Percentiles rank a stretch among this genome's conserved stretches.
phyloP scores from a whole-genome alignment of 192 early-diverging fungal genomes.

The Coemansia sp. region DNA sequence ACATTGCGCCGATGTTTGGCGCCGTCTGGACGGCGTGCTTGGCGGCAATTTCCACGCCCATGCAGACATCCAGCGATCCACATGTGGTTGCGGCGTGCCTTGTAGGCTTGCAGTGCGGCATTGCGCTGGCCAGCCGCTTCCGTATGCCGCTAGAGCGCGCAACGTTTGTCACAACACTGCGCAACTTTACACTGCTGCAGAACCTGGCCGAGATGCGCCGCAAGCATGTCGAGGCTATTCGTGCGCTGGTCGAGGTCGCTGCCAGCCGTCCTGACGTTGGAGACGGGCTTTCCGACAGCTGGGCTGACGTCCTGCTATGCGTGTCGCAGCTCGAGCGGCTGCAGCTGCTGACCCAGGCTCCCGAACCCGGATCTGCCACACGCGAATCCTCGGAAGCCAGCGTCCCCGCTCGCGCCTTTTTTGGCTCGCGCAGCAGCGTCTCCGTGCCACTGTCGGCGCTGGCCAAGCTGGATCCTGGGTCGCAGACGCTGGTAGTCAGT shows the following conservation, averaged over 20 bases:
- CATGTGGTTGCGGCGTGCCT: conserved; percentile 68
- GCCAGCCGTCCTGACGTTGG: conserved; percentile 52
- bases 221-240: conserved; percentile 90
- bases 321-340: conserved; percentile 85
- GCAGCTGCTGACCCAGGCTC: conserved; percentile 56
- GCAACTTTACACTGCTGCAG: conserved; percentile 81
- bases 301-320: conserved; percentile 78
- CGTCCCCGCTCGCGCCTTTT: conserved; percentile 50
- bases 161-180: conserved; percentile 86
- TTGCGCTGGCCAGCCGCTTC: conserved; percentile 76
- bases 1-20: conserved; percentile 89
- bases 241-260: conserved; percentile 75
- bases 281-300: conserved; percentile 59
- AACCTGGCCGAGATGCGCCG: conserved; percentile 79
- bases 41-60: conserved; percentile 71
- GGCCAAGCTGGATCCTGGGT: conserved; percentile 56
- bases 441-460: conserved; percentile 62
- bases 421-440: conserved; percentile 51
- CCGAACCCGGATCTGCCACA: conserved; percentile 6
- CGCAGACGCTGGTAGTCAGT: conserved; percentile 68
- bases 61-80: conserved; percentile 77
- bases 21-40: conserved; percentile 84
- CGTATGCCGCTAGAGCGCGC: conserved; percentile 84
- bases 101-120: conserved; percentile 71
- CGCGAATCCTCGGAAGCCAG: conserved; percentile 8